Base-by-base conservation (phyloP, 352 stramenopile genomes). In the Globisporangium parvum region DNA sequence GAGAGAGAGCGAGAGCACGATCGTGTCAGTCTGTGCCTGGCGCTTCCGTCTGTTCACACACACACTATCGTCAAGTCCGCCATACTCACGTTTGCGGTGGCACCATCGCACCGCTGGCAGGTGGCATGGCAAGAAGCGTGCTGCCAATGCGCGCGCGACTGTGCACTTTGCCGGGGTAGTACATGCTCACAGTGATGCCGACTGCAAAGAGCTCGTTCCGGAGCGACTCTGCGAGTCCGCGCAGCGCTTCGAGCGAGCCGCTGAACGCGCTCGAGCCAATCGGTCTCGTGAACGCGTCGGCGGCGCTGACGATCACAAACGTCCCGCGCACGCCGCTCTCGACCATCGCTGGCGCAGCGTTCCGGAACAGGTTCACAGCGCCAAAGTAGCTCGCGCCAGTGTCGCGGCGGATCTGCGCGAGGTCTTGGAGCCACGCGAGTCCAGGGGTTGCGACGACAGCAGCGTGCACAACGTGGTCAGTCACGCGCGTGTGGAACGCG, bases 141-240 rank as follows among this genome's bases (percentile, higher is more conserved):
- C 14, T 42, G 11, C 37, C 37, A 42, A 42, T 42, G 37, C 37
- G 17, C 6, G 37, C 14, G 12, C 15, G 49, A 3, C 8, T 12
- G 48, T 12, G 33, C 48, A 62, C 40, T 26, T 6, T 41, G 5
- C 56, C 56, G 1, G 40, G 40, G 49, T 62, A 62, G 42, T 35
- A 57, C 48, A 62, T 62, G 28, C 49, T 62, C 49, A 62, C 56
- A n/a, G 28, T 20, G 23, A 62, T 57, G 14, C 18, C 28, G n/a
- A 40, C 23, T 8, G 40, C 26, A 6, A 53, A n/a, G 4, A 57
- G 33, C 33, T 62, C 56, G 23, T 62, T 62, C 21, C 57, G 53
- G 37, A 98, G 68, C n/a, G 76, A 75, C 46, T 98, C 93, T 3
- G 91, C 88, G 55, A 98, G 80, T 35, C 90, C 93, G 15, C 89